Conservation (phyloP, 202 grass and related monocot species). For the Eragrostis tef region DNA sequence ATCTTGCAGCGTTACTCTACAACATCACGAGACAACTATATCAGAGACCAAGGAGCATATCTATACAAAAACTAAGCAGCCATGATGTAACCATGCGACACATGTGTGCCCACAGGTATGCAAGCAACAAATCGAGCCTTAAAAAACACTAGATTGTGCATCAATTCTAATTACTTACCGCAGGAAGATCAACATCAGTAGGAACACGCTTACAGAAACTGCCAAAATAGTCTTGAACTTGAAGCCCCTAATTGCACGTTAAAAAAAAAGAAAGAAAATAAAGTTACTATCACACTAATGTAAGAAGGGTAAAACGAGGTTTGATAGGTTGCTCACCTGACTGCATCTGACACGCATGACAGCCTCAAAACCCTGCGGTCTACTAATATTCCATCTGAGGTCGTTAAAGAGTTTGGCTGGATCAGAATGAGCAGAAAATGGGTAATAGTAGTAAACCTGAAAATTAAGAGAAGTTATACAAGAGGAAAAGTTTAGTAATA, state of each 20-base stretch:
- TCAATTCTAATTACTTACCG: conserved; percentile 43
- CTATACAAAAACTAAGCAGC: neutral
- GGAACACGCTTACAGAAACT: conserved; percentile 89
- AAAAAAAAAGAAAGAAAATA: conserved; percentile 28
- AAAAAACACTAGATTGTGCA: neutral
- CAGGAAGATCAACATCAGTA: conserved; percentile 91
- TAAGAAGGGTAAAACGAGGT: neutral
- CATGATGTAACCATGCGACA: neutral
- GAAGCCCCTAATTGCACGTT: conserved; percentile 56
- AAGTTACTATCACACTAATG: neutral
- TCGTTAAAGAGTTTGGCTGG: conserved; percentile 85
- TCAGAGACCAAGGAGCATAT: neutral
- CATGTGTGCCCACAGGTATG: neutral
- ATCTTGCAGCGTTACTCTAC: neutral
- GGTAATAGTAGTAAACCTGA: conserved; percentile 96
- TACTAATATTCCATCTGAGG: conserved; percentile 94
- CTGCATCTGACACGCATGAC: conserved; percentile 85
- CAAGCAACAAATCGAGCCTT: neutral
- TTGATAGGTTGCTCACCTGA: conserved; percentile 49
- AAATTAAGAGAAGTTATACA: conserved; percentile 12
- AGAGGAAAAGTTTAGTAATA: neutral
- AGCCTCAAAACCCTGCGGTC: conserved; percentile 83
- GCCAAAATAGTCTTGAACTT: conserved; percentile 86
- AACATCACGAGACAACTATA: neutral
- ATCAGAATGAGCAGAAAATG: conserved; percentile 86